Evolutionary conservation across 2,329 filamentous ascomycete species (phyloP), one percentile per base, ranked within the genome.

Genomic region (Sclerotinia glacialis): DNA sequence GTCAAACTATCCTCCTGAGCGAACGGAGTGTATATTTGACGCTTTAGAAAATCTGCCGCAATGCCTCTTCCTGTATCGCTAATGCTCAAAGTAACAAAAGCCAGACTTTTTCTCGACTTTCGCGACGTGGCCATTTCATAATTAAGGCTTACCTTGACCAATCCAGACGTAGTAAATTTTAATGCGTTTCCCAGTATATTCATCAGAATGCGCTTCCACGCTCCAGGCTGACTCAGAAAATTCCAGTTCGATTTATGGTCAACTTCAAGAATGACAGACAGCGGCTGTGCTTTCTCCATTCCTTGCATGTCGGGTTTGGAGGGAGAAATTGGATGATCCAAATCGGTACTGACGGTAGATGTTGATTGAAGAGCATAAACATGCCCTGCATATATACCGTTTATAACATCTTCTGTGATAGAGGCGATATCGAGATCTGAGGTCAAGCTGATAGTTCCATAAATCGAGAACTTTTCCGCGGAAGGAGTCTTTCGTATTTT

Each of bases 21-120:
- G 68, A 86, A 86, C 0, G 84, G 83, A 0, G 80, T 83, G 70
- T 84, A 87, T 0, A 87, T 74, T 69, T 76, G 81, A 7, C 82
- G 83, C n/a, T 83, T 80, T 64, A 88, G 77, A 69, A 86, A 90
- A 11, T 88, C 83, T 40, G 82, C 80, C 0, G 83, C 85, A 70
- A 90, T 90, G 14, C 88, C 88, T 67, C 83, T 83, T 2, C 88
- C 88, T 1, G 86, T 86, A 72, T 90, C 87, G 0, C 80, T 79
- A 6, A 89, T 82, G 0, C 79, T 83, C 47, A 85, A 74, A 12
- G 74, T 69, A 2, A 76, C 66, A 69, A 65, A 69, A n/a, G 68
- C 69, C 53, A 61, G 66, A 46, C 67, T 28, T 18, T 72, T 47
- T 21, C 9, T 16, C 14, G 64, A 46, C 4, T 67, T 68, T 5